Evolutionary conservation across 2,329 filamentous ascomycete species (phyloP), one percentile per base, ranked within the genome.

Genomic region (Zymoseptoria pseudotritici): DNA sequence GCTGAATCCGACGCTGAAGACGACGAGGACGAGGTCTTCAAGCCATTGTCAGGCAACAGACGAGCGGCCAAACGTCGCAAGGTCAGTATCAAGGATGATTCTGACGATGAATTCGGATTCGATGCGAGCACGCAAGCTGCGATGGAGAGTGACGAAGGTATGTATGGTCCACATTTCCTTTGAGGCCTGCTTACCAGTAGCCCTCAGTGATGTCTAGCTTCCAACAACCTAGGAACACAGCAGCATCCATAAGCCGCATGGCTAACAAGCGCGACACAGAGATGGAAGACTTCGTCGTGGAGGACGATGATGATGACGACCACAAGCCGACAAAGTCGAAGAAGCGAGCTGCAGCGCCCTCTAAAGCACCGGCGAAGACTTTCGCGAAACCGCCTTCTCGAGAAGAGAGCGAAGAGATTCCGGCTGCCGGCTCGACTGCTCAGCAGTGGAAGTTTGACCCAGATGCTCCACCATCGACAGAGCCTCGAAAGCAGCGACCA

Each of bases 231-330:
- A 19, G 54, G 10, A n/a, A 49, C 19, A 36, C 53, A 24, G 11
- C 42, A 11, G 10, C 42, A 6, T 46, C 19, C 22, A n/a, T 56
- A 46, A 57, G 31, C 31, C 54, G 55, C 11, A 51, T 52, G 24
- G 58, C 65, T 68, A 55, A 68, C 62, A 52, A 31, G 9, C 19
- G n/a, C 58, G 29, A 19, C 50, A 50, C 60, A 69, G 90, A 94
- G 57, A 85, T 95, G 78, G 90, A 87, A 62, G 89, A 96, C 72
- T 97, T 97, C 69, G 80, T 97, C 22, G 91, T 88, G 4, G 86
- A 88, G 0, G 92, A 97, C 68, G 90, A 95, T 50, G 93, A 90
- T 0, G 93, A 90, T 0, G 88, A 86, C 19, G 82, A 84, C 70
- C 64, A 58, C 21, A 74, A 80, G 22, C 79, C 87, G 0, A 88